Evolutionary conservation across 2,329 filamentous ascomycete genomes (phyloP), one percentile per base, ranked within the genome.

Genomic region (Escovopsis weberi): DNA sequence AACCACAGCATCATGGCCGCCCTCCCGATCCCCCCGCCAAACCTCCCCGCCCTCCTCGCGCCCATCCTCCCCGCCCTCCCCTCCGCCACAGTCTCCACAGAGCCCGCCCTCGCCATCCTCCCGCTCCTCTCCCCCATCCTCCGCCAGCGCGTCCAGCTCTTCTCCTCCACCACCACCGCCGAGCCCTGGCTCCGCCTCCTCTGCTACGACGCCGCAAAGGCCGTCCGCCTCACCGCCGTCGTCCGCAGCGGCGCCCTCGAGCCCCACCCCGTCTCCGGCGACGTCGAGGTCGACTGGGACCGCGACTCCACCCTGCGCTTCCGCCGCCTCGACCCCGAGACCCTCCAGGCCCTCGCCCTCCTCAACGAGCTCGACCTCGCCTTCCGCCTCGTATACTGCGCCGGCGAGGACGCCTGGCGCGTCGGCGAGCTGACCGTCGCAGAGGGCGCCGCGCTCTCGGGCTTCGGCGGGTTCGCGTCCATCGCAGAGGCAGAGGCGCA

Each of bases 261-360:
- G 58, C 82, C 82, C n/a, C 85, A 91, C 53, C 85, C 85, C 3
- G 76, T 82, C 4, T 86, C 82, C 2, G 84, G 83, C 42, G 83
- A 88, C 59, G 74, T 89, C 42, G 84, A 89, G 61, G 62, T 88
- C 18, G 78, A 84, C 57, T 76, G 73, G 69, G 72, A 77, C 52
- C 70, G 68, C 44, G 80, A 85, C 44, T 70, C 75, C 7, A 67
- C 75, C 45, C 67, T 70, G 26, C 69, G 72, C 42, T 89, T 80
- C 61, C 68, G 75, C 46, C 69, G 82, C n/a, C 58, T 85, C 33
- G 85, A 91, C 53, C 63, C 73, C 37, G 85, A 91, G 61, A 91
- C 84, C 0, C 59, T 88, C 41, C 80, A 88, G 52, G 70, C 78
- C 4, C 66, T 82, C 28, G 67, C 84, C 6, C 69, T 72, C 3